phyloP scores from a whole-genome alignment of 257 asterid genomes.

The Scutellaria galericulata region DNA sequence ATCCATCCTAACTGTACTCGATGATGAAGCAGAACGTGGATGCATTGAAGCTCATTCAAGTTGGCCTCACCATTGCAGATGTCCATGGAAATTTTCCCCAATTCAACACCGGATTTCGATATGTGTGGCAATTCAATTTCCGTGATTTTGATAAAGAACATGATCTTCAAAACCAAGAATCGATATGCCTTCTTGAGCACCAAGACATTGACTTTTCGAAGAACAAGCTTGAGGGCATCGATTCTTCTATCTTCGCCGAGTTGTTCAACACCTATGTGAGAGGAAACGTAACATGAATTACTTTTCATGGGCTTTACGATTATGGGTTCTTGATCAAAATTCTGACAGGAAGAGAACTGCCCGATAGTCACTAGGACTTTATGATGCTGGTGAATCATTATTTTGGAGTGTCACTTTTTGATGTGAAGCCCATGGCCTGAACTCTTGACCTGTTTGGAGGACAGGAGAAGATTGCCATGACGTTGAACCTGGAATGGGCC shows the following conservation, averaged over 20 bases:
- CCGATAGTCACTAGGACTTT: not conserved
- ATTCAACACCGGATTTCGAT: not conserved
- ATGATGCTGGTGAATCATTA: not conserved
- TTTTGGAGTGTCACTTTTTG: conserved; percentile 36
- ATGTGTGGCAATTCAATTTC: conserved; percentile 49
- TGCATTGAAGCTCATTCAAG: conserved; percentile 39
- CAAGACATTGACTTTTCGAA: conserved; percentile 21
- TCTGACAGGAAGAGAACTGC: conserved; percentile 12
- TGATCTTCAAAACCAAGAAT: conserved; percentile 30
- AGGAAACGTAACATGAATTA: conserved; percentile 34
- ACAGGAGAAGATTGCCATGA: conserved; percentile 32
- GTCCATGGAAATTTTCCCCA: conserved; percentile 26
- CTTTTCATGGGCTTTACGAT: conserved; percentile 46
- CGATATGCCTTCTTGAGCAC: conserved; percentile 29
- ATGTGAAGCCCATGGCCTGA: conserved; percentile 34
- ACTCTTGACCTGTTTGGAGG: conserved; percentile 27
- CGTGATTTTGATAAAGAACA: conserved; percentile 36
- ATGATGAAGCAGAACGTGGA: conserved; percentile 44
- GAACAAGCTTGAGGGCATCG: not conserved
- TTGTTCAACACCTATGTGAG: too few relatives aligned
- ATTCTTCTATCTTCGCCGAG: not conserved
- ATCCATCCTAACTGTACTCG: not conserved
- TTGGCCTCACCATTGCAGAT: conserved; percentile 47
- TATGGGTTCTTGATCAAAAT: conserved; percentile 27
- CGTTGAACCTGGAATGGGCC: conserved; percentile 25